A percentile compares a stretch with the other conserved stretches of the same genome.
These are phyloP conservation scores for Apiotrichum siamense DNA, from an alignment of 1,284 basidiomycete species.

Conservation along the genomic window DNA sequence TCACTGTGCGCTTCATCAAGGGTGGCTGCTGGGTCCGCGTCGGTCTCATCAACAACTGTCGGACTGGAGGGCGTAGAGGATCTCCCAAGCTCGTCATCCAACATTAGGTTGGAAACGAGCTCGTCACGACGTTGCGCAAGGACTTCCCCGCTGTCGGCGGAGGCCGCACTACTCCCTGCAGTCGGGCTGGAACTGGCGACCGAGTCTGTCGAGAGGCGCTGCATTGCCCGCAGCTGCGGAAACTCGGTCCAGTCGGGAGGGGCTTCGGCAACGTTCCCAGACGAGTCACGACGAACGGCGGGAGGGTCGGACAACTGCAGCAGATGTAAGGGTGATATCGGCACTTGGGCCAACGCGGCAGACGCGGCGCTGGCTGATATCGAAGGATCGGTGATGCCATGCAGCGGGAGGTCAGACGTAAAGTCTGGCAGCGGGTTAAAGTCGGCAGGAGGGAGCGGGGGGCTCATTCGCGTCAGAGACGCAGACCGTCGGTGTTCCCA, in stretches of 20 bases:
- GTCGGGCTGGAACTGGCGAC: no score
- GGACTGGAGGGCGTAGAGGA: not conserved
- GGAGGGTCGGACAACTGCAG: no score
- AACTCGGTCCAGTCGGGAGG: no score
- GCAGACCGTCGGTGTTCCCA: not conserved
- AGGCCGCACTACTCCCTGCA: not conserved
- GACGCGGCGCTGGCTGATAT: slow-evolving; percentile 8
- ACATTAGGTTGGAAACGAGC: slow-evolving; percentile 9
- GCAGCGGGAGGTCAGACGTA: slow-evolving; percentile 14
- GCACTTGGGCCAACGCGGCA: no score
- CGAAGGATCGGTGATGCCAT: no score
- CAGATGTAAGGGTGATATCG: no score
- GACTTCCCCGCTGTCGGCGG: slow-evolving; percentile 4
- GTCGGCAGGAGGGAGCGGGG: slow-evolving; percentile 31
- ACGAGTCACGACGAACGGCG: not conserved
- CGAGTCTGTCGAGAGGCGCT: slow-evolving; percentile 32
- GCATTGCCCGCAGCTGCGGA: slow-evolving; percentile 25
- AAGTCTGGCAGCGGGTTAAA: slow-evolving; percentile 38
- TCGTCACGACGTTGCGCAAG: slow-evolving; percentile 11
- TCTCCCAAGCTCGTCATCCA: slow-evolving; percentile 1
- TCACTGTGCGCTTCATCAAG: no score
- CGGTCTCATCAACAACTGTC: no score
- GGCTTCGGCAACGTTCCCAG: not conserved
- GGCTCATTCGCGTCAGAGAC: slow-evolving; percentile 3
- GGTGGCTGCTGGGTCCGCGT: no score